Conservation (phyloP, 192 early-diverging fungal species). For the Coemansia sp. region DNA sequence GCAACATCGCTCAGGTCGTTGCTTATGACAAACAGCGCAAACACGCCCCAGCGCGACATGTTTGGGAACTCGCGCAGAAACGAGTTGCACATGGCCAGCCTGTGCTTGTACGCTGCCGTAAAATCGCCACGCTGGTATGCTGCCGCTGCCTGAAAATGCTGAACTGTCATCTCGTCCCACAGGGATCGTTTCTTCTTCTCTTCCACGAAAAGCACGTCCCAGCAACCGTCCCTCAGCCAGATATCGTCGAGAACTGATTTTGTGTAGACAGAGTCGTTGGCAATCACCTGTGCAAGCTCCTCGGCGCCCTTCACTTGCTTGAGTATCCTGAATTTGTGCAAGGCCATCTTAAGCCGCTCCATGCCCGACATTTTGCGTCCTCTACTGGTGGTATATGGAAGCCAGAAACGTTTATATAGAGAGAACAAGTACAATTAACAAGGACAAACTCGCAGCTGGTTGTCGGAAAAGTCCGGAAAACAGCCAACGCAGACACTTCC, state of each 20-base stretch:
- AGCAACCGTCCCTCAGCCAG: slow-evolving; percentile 21
- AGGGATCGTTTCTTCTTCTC: background rate
- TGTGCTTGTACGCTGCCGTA: slow-evolving; percentile 28
- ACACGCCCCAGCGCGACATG: slow-evolving; percentile 37
- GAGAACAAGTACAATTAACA: background rate
- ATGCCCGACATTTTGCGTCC: slow-evolving; percentile 14
- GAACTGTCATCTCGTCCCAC: slow-evolving; percentile 27
- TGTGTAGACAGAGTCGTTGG: slow-evolving; percentile 25
- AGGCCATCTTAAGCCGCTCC: slow-evolving; percentile 19
- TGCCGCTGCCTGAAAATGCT: slow-evolving; percentile 32
- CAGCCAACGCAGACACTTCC: background rate
- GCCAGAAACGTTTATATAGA: background rate
- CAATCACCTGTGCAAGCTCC: slow-evolving; percentile 28
- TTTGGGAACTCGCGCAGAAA: slow-evolving; percentile 38
- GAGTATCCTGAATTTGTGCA: slow-evolving; percentile 30
- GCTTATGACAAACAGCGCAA: slow-evolving; percentile 26
- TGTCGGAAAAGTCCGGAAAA: background rate
- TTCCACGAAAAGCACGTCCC: slow-evolving; percentile 13
- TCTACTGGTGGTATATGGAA: too few relatives aligned
- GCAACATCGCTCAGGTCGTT: slow-evolving; percentile 34
- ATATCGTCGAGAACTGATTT: slow-evolving; percentile 28
- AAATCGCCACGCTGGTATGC: slow-evolving; percentile 20
- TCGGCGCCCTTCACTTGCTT: slow-evolving; percentile 18
- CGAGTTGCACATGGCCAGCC: slow-evolving; percentile 32
- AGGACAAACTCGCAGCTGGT: background rate